These are phyloP conservation scores for Alternaria triticimaculans DNA, from an alignment of 2,329 filamentous ascomycete genomes.

Conservation along the genomic window DNA sequence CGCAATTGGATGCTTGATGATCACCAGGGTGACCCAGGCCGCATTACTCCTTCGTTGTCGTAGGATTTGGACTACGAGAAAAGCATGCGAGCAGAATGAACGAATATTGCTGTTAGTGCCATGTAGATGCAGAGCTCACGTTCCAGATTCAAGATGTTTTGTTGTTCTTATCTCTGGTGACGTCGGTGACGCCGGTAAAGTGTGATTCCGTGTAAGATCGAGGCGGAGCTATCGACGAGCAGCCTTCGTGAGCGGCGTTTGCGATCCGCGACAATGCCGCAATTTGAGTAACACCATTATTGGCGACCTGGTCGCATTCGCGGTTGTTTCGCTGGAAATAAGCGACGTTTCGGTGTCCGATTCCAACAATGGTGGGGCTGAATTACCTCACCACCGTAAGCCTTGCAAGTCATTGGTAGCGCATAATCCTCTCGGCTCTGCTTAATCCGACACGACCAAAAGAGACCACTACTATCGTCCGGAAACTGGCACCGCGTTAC, in stretches of 20 bases:
- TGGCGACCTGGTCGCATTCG: background rate
- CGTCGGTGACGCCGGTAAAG: background rate
- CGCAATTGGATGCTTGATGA: background rate
- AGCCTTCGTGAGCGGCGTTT: background rate
- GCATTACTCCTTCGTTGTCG: background rate
- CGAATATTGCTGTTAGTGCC: background rate
- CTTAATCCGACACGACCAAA: background rate
- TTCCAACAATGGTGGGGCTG: background rate
- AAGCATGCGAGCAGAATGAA: background rate
- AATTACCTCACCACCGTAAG: background rate
- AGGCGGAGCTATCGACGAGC: background rate
- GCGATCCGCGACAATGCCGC: background rate
- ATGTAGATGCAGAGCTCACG: background rate
- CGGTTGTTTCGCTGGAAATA: background rate
- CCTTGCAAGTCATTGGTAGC: background rate
- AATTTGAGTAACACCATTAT: background rate
- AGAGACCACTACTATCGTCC: background rate
- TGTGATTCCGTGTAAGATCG: background rate
- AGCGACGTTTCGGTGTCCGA: background rate
- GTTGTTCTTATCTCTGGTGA: background rate
- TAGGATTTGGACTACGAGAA: background rate
- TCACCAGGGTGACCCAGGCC: background rate
- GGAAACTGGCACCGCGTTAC: background rate
- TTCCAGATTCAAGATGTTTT: background rate
- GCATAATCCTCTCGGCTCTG: background rate